phyloP scores from a whole-genome alignment of 148 eudicot species.

The Chenopodium formosanum region DNA sequence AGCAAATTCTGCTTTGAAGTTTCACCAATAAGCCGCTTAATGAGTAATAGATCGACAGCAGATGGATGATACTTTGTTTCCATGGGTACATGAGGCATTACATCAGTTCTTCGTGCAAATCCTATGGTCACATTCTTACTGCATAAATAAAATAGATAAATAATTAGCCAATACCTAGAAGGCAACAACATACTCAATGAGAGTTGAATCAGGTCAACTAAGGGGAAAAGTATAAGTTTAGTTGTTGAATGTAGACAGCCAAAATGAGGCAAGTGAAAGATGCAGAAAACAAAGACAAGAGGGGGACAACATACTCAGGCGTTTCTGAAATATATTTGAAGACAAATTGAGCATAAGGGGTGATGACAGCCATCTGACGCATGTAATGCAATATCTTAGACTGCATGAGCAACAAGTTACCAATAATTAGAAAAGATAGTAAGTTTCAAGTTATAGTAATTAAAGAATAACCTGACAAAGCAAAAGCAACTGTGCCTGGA shows the following conservation, averaged over 20 bases:
- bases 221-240: background rate
- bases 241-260: background rate
- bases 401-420: constrained; percentile 44
- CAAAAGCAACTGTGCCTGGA: constrained; percentile 7
- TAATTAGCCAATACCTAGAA: constrained; percentile 14
- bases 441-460: background rate
- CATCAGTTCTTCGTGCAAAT: constrained; percentile 93
- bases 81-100: constrained; percentile 90
- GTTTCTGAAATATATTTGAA: constrained; percentile 86
- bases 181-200: background rate
- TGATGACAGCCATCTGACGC: constrained; percentile 99
- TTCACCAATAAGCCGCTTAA: constrained; percentile 90
- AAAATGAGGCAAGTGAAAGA: constrained; percentile 19
- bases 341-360: constrained; percentile 94
- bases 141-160: constrained; percentile 20
- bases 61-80: constrained; percentile 99
- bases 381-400: constrained; percentile 96
- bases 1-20: constrained; percentile 77
- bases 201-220: background rate
- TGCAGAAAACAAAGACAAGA: constrained; percentile 26
- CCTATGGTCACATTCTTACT: constrained; percentile 86
- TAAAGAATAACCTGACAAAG: background rate
- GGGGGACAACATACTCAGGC: constrained; percentile 61
- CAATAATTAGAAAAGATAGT: constrained; percentile 3
- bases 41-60: constrained; percentile 96